These are phyloP conservation scores for Phaeosphaeria sp. DNA, from an alignment of 2,329 filamentous ascomycete genomes.

Conservation along the genomic window DNA sequence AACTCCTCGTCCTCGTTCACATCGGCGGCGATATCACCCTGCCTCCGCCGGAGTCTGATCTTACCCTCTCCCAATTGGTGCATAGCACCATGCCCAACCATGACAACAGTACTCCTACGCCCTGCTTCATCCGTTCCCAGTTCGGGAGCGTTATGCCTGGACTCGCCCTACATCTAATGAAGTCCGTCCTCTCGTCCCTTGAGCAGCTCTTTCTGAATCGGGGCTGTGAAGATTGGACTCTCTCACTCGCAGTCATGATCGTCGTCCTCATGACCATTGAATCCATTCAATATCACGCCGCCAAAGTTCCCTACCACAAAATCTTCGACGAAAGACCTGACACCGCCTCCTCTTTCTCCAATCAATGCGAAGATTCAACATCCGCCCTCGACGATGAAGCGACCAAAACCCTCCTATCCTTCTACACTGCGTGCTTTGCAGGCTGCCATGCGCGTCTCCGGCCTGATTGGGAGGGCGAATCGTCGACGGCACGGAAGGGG, in stretches of 20 bases:
- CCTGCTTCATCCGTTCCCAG: slow-evolving; percentile 50
- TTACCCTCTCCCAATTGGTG: slow-evolving; percentile 24
- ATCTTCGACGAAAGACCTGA: slow-evolving; percentile 6
- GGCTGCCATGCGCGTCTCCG: slow-evolving; percentile 39
- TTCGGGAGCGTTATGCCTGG: slow-evolving; percentile 44
- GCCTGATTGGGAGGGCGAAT: slow-evolving; percentile 39
- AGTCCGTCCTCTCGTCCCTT: slow-evolving; percentile 38
- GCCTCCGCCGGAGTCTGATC: slow-evolving; percentile 21
- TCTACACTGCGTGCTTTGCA: slow-evolving; percentile 44
- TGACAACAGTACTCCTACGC: slow-evolving; percentile 29
- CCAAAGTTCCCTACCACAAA: slow-evolving; percentile 44
- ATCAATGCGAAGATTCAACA: slow-evolving; percentile 7
- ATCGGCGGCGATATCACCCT: slow-evolving; percentile 47
- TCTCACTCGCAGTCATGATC: slow-evolving; percentile 40
- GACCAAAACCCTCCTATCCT: slow-evolving; percentile 35
- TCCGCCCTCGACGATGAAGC: slow-evolving; percentile 30
- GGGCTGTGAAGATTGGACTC: slow-evolving; percentile 40
- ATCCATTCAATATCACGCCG: slow-evolving; percentile 47
- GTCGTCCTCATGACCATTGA: slow-evolving; percentile 48
- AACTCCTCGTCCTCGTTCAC: slow-evolving; percentile 49
- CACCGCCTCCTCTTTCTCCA: background rate
- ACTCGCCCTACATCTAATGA: slow-evolving; percentile 41
- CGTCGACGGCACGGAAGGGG: background rate
- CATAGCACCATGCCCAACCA: slow-evolving; percentile 23
- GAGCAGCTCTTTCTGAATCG: slow-evolving; percentile 40